Base-by-base conservation (phyloP, 1,284 basidiomycete species). In the Sutorius eximius region DNA sequence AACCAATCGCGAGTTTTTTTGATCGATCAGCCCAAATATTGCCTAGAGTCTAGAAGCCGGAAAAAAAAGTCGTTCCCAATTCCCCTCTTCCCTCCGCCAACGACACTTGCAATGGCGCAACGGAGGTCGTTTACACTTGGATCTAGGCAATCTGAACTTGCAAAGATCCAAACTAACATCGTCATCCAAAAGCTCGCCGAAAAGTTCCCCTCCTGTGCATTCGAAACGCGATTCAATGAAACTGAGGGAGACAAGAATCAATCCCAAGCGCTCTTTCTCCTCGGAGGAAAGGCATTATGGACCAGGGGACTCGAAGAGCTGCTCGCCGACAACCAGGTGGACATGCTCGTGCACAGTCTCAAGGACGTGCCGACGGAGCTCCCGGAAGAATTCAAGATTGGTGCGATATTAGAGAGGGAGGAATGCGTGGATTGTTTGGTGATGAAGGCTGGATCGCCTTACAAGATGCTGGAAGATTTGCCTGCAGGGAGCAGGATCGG, bases 341-440 rank as follows among this genome's bases (percentile, higher is more conserved):
- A 99, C 71, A 87, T 98, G 77, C 86, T 99, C 63, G 88, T 99
- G 20, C 97, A 99, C 74, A 88, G 84, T 52, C 78, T 94, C 64
- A 99, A 99, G 73, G 97, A 99, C 71, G 85, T 98, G 20, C 96
- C 96, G 11, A 99, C 96, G 3, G 77, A 78, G 3, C 74, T 98
- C 29, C 94, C 94, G 0, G 82, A 84, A 0, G 93, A 93, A 1
- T 95, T 92, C 69, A 83, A 89, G 67, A 82, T 99, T 46, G 93
- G 85, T 9, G 94, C 91, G 6, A 87, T 98, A 57, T 70, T 93
- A 58, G 84, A 95, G 71, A 77, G 97, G 50, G 96, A 95, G 71
- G 89, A 97, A 71, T 93, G 93, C 0, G 82, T 90, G 51, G 97
- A 99, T 68, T 89, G 88, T 29, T 72, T 99, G 50, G 91, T 98